Evolutionary conservation across 306 rosid genomes (phyloP), one percentile per base, ranked within the genome.

Genomic region (Medicago arabica): DNA sequence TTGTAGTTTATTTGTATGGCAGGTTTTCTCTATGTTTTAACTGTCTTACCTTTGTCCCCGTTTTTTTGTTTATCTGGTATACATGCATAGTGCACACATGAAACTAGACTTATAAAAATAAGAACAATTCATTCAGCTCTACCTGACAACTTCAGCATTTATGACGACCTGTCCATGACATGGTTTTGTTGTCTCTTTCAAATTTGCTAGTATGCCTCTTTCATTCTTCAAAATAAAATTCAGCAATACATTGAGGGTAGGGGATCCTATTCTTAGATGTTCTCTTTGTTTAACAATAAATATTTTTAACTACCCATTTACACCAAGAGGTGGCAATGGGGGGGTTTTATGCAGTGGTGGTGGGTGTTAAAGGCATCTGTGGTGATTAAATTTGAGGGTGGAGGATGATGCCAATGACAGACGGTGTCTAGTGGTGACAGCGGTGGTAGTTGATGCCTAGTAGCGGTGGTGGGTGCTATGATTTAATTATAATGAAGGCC

Each of bases 21-120:
- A 17, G 47, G 73, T 79, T 80, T 65, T 67, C 64, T 76, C 53
- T 62, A 17, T 68, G 67, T 7, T 44, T 34, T 23, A 50, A 46
- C 70, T 12, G n/a, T 55, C 54, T 78, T 13, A 38, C 55, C 69
- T 10, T 70, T 68, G 23, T 58, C 8, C 15, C 36, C 38, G 6
- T 28, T 13, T 59, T 67, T 59, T 13, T 1, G 36, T 16, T 65
- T 69, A 38, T 69, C 39, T 69, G 62, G 68, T 61, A 61, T 74
- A 43, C 55, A 79, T 55, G 50, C 72, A 62, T 4, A 16, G 28
- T 16, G 17, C 51, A 53, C 51, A 41, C 28, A 59, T 71, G 69
- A 68, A 71, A 57, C 31, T 73, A 31, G 57, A 46, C 51, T 67
- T 8, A 3, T 55, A 47, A 21, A 65, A 57, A 46, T 67, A 36